Percentiles rank a stretch among this genome's conserved stretches.
phyloP scores from a whole-genome alignment of 2,329 filamentous ascomycete species.

The Beauveria sp. region DNA sequence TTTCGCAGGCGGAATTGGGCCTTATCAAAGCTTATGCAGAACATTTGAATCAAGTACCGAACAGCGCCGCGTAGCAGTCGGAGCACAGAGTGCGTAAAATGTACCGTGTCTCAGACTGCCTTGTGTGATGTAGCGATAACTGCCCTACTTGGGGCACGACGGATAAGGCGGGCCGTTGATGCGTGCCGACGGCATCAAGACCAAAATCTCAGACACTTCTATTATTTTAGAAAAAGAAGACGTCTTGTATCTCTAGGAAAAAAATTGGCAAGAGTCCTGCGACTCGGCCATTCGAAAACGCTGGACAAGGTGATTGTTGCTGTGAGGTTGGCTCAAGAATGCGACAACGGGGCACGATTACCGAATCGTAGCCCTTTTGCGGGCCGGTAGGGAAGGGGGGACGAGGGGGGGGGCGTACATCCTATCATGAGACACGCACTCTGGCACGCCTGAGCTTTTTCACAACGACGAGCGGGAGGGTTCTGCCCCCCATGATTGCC shows the following conservation, averaged over 20 bases:
- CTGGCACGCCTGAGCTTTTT: not conserved
- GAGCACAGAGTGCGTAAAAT: not conserved
- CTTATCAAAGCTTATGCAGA: no score
- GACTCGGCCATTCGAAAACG: not conserved
- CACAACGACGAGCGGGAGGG: not conserved
- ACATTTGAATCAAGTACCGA: not conserved
- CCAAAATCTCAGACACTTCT: no score
- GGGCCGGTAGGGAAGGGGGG: not conserved
- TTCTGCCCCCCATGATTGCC: not conserved
- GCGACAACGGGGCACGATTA: constrained; percentile 12
- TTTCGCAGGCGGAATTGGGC: not conserved
- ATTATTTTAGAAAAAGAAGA: no score
- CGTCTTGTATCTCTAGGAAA: not conserved
- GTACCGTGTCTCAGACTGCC: not conserved
- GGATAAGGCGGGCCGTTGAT: not conserved
- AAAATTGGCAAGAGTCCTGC: not conserved
- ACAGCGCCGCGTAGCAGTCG: not conserved
- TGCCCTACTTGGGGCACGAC: not conserved
- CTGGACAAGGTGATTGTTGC: not conserved
- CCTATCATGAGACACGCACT: constrained; percentile 1
- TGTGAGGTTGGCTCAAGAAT: constrained; percentile 10
- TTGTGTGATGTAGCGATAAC: not conserved
- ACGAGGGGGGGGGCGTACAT: not conserved
- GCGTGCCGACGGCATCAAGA: no score
- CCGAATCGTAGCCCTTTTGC: constrained; percentile 11